Evolutionary conservation across 2,329 filamentous ascomycete species (phyloP).

Genomic region (Amylocarpus encephaloides): DNA sequence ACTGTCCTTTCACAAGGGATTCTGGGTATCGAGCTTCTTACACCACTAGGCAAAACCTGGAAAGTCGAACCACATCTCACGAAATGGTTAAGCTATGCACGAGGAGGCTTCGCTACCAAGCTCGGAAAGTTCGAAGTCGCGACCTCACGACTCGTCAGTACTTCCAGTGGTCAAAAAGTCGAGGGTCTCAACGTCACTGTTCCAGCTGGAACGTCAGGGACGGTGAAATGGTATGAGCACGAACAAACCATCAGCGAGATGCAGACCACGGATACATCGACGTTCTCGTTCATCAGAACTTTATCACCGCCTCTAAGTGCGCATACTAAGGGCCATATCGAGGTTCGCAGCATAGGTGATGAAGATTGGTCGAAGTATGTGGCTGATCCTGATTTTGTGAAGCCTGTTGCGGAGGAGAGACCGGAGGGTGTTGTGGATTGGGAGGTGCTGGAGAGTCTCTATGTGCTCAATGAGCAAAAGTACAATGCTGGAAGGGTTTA

Average conservation of each 20-base stretch:
- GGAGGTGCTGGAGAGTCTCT: conserved; percentile 13
- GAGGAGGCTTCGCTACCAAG: conserved; percentile 35
- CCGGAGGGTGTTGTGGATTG: conserved; percentile 23
- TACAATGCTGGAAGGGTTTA: neutral
- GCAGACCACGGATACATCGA: neutral
- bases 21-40: conserved; percentile 36
- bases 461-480: neutral
- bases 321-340: conserved; percentile 4
- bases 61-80: conserved; percentile 35
- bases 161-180: conserved; percentile 14
- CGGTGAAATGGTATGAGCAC: conserved; percentile 24
- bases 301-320: neutral
- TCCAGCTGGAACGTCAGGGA: conserved; percentile 23
- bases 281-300: conserved; percentile 13
- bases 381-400: conserved; percentile 19
- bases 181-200: conserved; percentile 26
- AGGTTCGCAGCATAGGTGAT: neutral
- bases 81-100: conserved; percentile 32
- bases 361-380: conserved; percentile 12
- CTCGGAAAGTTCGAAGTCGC: conserved; percentile 33
- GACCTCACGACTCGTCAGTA: conserved; percentile 13
- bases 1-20: conserved; percentile 39
- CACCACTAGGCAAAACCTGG: conserved; percentile 34
- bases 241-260: neutral
- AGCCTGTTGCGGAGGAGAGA: conserved; percentile 18